A percentile compares a stretch with the other conserved stretches of the same genome.
Evolutionary conservation across 1,139 yeast species (phyloP).

Genomic region (Sugiyamaella xylanicola): DNA sequence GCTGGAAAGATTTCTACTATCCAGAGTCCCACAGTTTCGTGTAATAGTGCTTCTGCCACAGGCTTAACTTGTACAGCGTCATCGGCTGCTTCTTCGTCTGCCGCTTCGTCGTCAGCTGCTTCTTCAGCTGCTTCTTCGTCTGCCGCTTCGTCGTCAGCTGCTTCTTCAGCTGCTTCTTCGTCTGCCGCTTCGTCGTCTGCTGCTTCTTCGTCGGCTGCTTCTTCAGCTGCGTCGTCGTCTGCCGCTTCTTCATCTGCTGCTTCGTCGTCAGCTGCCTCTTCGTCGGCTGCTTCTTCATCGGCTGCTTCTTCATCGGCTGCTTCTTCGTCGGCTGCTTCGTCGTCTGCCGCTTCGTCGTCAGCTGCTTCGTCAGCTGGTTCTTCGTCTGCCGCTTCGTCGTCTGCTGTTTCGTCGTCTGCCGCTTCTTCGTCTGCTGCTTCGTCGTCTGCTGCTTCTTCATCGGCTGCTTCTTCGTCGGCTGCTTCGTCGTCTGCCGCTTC

Average conservation of each 20-base stretch:
- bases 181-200: neutral
- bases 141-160: neutral
- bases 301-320: neutral
- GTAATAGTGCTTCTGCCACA: neutral
- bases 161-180: neutral
- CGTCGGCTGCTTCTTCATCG: neutral
- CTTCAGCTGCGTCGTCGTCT: neutral
- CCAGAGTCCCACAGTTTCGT: neutral
- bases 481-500: neutral
- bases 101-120: neutral
- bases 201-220: neutral
- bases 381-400: neutral
- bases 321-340: neutral
- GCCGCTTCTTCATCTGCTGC: neutral
- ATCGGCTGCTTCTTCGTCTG: neutral
- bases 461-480: neutral
- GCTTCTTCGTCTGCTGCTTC: neutral
- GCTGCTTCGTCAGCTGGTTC: neutral
- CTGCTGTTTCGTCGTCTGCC: neutral
- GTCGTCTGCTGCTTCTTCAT: neutral
- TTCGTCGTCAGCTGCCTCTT: neutral
- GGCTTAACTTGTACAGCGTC: slow-evolving; percentile 2
- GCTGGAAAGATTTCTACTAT: slow-evolving; percentile 6
- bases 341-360: neutral
- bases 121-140: slow-evolving; percentile 1